Percentiles rank a stretch among this genome's conserved stretches.
phyloP scores from a whole-genome alignment of 345 rosid species.

The Linum lewisii region DNA sequence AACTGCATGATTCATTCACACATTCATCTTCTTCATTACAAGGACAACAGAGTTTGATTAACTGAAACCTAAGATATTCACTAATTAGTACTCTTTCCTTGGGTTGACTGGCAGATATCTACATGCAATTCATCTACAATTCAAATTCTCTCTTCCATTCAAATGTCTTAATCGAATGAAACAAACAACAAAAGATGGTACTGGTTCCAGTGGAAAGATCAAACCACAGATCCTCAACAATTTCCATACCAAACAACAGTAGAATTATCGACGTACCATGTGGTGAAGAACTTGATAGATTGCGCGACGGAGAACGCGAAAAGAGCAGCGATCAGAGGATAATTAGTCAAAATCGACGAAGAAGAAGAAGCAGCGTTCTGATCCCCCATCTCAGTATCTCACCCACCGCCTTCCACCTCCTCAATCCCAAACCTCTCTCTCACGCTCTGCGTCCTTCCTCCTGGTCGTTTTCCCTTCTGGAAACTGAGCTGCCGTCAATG shows the following conservation, averaged over 20 bases:
- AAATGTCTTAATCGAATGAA: too few relatives aligned
- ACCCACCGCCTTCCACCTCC: background rate
- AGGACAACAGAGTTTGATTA: too few relatives aligned
- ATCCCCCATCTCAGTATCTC: background rate
- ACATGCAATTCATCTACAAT: background rate
- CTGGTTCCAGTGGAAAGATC: too few relatives aligned
- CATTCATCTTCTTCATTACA: too few relatives aligned
- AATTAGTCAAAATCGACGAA: constrained; percentile 37
- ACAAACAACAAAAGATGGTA: too few relatives aligned
- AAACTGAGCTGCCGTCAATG: background rate
- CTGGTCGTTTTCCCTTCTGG: background rate
- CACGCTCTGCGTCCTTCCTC: background rate
- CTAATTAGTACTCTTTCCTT: too few relatives aligned
- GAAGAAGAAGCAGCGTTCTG: constrained; percentile 11
- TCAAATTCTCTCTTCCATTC: constrained; percentile 16
- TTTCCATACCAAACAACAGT: background rate
- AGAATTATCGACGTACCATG: constrained; percentile 32
- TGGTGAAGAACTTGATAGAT: constrained; percentile 50
- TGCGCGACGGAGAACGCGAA: constrained; percentile 58
- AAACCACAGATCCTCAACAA: constrained; percentile 10
- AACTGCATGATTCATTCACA: too few relatives aligned
- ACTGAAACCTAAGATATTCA: too few relatives aligned
- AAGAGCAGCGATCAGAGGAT: constrained; percentile 54
- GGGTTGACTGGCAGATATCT: too few relatives aligned
- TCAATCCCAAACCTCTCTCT: background rate